These are phyloP conservation scores for Pecoramyces ruminantium DNA, from an alignment of 192 early-diverging fungal species.

Conservation along the genomic window DNA sequence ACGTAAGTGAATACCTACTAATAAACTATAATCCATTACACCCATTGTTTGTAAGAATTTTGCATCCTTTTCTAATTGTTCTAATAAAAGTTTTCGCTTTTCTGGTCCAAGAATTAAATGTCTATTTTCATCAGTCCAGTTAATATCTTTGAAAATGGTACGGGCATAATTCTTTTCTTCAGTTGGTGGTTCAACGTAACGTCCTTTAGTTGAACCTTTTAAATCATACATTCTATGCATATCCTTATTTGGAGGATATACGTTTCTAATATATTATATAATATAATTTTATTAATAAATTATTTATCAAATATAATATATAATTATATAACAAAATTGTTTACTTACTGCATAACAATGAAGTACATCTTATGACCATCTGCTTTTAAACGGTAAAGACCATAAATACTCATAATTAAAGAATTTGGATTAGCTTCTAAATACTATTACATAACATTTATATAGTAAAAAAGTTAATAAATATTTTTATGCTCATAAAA, in stretches of 20 bases:
- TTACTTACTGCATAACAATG: constrained; percentile 6
- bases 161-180: constrained; percentile 60
- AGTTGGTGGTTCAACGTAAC: constrained; percentile 50
- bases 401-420: not conserved
- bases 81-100: constrained; percentile 59
- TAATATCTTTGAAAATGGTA: constrained; percentile 91
- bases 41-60: not conserved
- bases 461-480: too few species aligned
- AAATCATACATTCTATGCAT: constrained; percentile 93
- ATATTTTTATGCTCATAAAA: too few species aligned
- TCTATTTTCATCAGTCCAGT: constrained; percentile 66
- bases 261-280: too few species aligned
- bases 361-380: not conserved
- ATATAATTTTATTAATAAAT: too few species aligned
- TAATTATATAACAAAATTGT: constrained; percentile 76
- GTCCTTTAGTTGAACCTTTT: constrained; percentile 81
- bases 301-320: too few species aligned
- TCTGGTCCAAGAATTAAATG: constrained; percentile 65
- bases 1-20: constrained; percentile 85
- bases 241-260: constrained; percentile 91
- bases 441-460: too few species aligned
- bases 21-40: constrained; percentile 99
- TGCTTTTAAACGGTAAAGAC: not conserved
- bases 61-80: constrained; percentile 67
- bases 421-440: not conserved